Percentiles rank a stretch among this genome's conserved stretches.
These are phyloP conservation scores for Sicyos edulis DNA, from an alignment of 306 rosid species.

Conservation along the genomic window DNA sequence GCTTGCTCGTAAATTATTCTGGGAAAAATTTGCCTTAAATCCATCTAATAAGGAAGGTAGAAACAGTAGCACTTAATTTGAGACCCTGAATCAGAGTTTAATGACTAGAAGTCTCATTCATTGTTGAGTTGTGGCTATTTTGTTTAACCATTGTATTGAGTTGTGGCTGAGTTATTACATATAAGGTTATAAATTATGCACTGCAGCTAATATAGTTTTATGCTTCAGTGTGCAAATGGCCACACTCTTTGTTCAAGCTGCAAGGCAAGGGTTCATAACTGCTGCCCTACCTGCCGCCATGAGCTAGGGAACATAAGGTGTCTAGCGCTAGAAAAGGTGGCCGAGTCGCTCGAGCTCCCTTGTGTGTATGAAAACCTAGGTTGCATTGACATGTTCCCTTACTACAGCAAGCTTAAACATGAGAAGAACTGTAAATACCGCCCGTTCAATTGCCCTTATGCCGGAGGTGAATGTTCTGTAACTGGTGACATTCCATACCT, in stretches of 20 bases:
- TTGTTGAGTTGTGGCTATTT: background rate
- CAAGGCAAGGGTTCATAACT: conserved; percentile 44
- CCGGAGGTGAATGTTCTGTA: conserved; percentile 47
- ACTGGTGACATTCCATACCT: conserved; percentile 46
- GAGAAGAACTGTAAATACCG: conserved; percentile 47
- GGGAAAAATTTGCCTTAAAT: too few species aligned
- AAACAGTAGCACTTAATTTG: too few species aligned
- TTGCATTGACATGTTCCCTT: conserved; percentile 43
- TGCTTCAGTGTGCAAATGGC: conserved; percentile 46
- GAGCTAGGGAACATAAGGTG: conserved; percentile 59
- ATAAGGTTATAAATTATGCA: background rate
- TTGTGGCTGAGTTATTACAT: background rate
- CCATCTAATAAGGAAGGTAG: too few species aligned
- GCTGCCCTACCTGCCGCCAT: conserved; percentile 51
- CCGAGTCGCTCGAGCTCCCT: conserved; percentile 51
- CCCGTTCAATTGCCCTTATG: conserved; percentile 46
- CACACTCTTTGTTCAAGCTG: conserved; percentile 55
- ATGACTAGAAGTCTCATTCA: background rate
- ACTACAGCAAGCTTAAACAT: conserved; percentile 48
- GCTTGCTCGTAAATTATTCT: too few species aligned
- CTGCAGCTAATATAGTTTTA: conserved; percentile 6
- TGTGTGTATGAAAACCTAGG: conserved; percentile 40
- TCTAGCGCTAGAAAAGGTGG: conserved; percentile 48
- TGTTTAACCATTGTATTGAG: background rate
- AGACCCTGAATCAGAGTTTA: background rate